A percentile compares a stretch with the other conserved stretches of the same genome.
phyloP scores from a whole-genome alignment of 225 moss, liverwort and hornwort genomes.

The Physcomitrium patens region DNA sequence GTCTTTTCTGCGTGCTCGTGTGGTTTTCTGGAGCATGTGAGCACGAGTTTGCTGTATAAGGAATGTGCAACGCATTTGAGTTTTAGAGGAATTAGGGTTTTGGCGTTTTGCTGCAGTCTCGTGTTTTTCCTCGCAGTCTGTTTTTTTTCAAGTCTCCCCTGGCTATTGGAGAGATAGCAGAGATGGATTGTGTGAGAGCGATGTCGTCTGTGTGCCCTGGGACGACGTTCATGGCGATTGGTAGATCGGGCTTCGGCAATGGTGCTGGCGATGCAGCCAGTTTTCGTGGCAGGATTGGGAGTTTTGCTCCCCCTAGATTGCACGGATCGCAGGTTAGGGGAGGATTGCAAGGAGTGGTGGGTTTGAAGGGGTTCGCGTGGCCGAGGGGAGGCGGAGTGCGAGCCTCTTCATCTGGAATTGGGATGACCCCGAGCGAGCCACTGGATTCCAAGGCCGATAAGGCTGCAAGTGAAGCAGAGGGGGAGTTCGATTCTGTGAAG shows the following conservation, averaged over 20 bases:
- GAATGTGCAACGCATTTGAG: conserved; percentile 5
- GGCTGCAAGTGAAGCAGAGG: conserved; percentile 35
- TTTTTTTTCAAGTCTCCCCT: too few species aligned
- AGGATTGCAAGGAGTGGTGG: background rate
- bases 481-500: conserved; percentile 57
- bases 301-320: conserved; percentile 18
- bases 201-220: conserved; percentile 38
- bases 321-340: background rate
- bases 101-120: background rate
- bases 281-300: background rate
- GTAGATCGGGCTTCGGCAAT: conserved; percentile 12
- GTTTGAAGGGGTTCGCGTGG: background rate
- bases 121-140: too few species aligned
- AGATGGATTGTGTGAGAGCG: conserved; percentile 49
- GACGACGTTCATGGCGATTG: conserved; percentile 21
- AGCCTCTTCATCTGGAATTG: conserved; percentile 30
- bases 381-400: conserved; percentile 26
- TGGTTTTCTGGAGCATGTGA: background rate
- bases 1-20: background rate
- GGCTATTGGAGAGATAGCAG: background rate
- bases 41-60: background rate
- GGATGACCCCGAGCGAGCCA: conserved; percentile 31
- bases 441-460: conserved; percentile 41
- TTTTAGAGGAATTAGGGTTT: conserved; percentile 12
- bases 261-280: background rate